These are phyloP conservation scores for Claviceps pazoutovae DNA, from an alignment of 2,329 filamentous ascomycete genomes.

Conservation along the genomic window DNA sequence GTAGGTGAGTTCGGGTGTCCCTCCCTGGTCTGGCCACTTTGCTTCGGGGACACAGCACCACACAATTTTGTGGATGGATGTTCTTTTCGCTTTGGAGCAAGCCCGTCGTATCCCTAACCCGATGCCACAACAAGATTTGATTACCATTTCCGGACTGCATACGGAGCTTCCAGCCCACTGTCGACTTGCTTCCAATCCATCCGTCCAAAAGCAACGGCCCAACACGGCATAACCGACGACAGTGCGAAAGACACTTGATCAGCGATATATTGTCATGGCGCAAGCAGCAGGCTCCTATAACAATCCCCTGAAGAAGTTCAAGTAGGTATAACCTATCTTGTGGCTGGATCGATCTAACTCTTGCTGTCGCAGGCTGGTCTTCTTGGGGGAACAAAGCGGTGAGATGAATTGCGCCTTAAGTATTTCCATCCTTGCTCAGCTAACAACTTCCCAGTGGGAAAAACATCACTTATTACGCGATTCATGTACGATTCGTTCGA, in stretches of 20 bases:
- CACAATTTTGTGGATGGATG: neutral
- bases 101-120: neutral
- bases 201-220: neutral
- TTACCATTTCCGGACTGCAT: neutral
- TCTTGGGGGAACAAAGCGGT: slow-evolving; percentile 97
- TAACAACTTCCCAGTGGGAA: slow-evolving; percentile 56
- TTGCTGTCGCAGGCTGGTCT: slow-evolving; percentile 58
- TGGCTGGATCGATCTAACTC: neutral
- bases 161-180: neutral
- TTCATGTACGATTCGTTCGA: slow-evolving; percentile 99
- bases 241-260: neutral
- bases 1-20: neutral
- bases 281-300: slow-evolving; percentile 79
- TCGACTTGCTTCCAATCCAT: neutral
- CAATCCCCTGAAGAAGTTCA: slow-evolving; percentile 99
- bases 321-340: slow-evolving; percentile 39
- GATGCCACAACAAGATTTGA: neutral
- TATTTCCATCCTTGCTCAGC: slow-evolving; percentile 4
- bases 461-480: slow-evolving; percentile 94
- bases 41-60: neutral
- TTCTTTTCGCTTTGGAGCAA: neutral
- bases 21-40: neutral
- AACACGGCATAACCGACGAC: neutral
- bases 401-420: slow-evolving; percentile 26
- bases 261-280: slow-evolving; percentile 48